Percentiles rank a stretch among this genome's conserved stretches.
Evolutionary conservation across 441 rosid species (phyloP).

Genomic region (Dalechampia spathulata): DNA sequence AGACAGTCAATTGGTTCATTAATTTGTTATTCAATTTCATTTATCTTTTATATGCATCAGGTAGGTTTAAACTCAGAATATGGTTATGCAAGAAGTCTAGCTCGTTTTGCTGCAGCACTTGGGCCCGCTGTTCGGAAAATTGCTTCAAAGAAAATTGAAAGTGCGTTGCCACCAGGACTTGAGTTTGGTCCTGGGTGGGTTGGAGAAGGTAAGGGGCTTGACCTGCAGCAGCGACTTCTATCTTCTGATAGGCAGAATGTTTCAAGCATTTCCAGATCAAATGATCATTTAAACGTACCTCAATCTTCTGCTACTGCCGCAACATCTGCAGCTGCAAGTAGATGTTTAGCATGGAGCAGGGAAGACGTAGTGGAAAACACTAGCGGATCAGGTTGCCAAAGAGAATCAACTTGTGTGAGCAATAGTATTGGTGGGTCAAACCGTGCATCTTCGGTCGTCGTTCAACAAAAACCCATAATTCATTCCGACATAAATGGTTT

Average conservation of each 20-base stretch:
- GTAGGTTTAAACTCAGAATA: constrained; percentile 61
- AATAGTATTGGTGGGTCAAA: constrained; percentile 16
- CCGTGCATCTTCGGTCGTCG: constrained; percentile 18
- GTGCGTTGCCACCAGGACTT: constrained; percentile 41
- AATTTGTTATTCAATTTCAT: no score
- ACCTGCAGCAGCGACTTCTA: constrained; percentile 14
- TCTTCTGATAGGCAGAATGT: constrained; percentile 23
- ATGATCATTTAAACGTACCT: constrained; percentile 29
- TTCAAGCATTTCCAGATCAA: constrained; percentile 15
- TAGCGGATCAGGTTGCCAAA: constrained; percentile 27
- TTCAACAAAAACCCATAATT: constrained; percentile 27
- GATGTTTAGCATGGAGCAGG: constrained; percentile 19
- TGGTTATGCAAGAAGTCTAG: constrained; percentile 71
- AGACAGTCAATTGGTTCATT: neutral
- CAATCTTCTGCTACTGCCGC: constrained; percentile 28
- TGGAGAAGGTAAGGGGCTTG: no score
- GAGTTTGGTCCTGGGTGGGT: constrained; percentile 74
- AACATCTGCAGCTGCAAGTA: constrained; percentile 23
- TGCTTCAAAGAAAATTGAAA: constrained; percentile 45
- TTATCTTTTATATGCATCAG: constrained; percentile 30
- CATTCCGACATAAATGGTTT: constrained; percentile 35
- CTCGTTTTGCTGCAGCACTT: constrained; percentile 66
- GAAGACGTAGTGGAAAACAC: constrained; percentile 12
- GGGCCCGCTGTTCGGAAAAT: constrained; percentile 63
- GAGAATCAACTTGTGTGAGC: constrained; percentile 18